Evolutionary conservation across 495 filamentous ascomycete genomes (phyloP).

Genomic region (Podospora pseudoanserina): DNA sequence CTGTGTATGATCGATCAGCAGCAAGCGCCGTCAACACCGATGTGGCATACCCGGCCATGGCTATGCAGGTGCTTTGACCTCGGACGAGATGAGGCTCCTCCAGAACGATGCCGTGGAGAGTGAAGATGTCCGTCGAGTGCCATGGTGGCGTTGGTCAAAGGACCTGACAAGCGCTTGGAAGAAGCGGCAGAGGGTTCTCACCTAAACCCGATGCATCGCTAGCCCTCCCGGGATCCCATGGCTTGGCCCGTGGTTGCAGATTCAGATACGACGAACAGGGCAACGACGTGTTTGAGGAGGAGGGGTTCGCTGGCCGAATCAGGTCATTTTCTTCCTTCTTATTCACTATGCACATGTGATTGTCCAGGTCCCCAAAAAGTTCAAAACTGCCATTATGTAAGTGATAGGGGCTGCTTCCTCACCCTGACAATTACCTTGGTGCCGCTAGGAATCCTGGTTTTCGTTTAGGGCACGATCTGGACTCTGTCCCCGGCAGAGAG

Average conservation of each 20-base stretch:
- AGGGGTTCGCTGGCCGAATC: background rate
- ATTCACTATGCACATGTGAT: background rate
- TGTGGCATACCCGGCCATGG: background rate
- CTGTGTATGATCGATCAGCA: slow-evolving; percentile 2
- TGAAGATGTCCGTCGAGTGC: background rate
- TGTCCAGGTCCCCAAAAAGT: no score
- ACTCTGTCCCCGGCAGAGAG: background rate
- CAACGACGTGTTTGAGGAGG: slow-evolving; percentile 6
- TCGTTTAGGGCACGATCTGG: no score
- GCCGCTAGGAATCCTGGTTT: no score
- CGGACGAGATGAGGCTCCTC: background rate
- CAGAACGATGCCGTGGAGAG: background rate
- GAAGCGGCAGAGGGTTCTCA: background rate
- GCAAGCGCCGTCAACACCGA: slow-evolving; percentile 2
- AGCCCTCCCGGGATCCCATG: background rate
- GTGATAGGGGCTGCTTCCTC: slow-evolving; percentile 1
- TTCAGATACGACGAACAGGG: background rate
- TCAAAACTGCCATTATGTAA: background rate
- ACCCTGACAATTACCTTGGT: background rate
- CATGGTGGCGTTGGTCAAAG: background rate
- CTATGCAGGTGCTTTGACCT: background rate
- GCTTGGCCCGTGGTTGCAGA: background rate
- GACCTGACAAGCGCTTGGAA: slow-evolving; percentile 14
- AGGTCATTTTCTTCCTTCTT: background rate
- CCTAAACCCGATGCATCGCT: background rate